Base-by-base conservation (phyloP, 768 basidiomycete species). In the Obba rivulosa region DNA sequence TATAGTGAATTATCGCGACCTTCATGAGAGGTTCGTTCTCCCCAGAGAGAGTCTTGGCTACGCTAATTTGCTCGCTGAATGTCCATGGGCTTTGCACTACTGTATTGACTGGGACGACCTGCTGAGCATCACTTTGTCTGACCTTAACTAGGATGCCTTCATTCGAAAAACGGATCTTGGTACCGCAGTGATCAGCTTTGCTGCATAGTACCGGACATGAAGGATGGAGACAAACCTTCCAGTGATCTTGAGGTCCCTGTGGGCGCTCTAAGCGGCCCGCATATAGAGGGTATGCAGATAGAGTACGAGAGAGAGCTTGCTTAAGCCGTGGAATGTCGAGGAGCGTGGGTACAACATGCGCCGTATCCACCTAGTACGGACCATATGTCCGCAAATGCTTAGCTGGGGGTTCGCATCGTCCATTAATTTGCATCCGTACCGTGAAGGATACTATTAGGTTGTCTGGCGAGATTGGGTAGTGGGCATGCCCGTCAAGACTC, bases 211-310 rank as follows among this genome's bases (percentile, higher is more conserved):
- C n/a, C n/a, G n/a, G n/a, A n/a, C n/a, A n/a, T n/a, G n/a, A n/a
- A n/a, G n/a, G n/a, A n/a, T n/a, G n/a, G n/a, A n/a, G n/a, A n/a
- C 44, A 17, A 34, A 54, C 53, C 41, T 35, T 45, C 53, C 53
- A 54, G 10, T 40, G 35, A 7, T 43, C 41, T 4, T 36, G 18
- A 9, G 25, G n/a, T 13, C 41, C 34, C n/a, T 11, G 10, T 8
- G 49, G 40, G 16, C 50, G 45, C 25, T 21, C 21, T 9, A 55
- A 17, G 23, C 53, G 46, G 5, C 53, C 53, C 16, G 53, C 50
- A 35, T 42, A 44, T 17, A 55, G 35, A 4, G 53, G 53, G 34
- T 51, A 55, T 4, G 45, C 38, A 14, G 50, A 48, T 14, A 55
- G 45, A 1, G 53, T 48, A 11, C 37, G 20, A 4, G 49, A 45